Evolutionary conservation across 164 flowering plant genomes (phyloP).

Genomic region (Vitis rotundifolia): DNA sequence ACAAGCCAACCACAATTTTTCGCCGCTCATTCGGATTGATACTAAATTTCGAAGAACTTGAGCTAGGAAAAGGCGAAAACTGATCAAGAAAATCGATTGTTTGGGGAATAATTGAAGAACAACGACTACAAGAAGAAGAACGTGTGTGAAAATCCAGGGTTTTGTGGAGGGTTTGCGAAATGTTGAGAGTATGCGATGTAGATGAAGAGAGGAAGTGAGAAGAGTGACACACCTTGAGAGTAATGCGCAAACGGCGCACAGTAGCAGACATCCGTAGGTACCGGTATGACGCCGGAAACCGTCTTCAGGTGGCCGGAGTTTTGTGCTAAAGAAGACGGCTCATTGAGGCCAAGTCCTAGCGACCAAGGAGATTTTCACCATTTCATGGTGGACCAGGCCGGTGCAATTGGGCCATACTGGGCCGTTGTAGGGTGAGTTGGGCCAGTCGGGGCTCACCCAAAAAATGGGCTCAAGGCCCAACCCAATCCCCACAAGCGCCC

Average conservation of each 20-base stretch:
- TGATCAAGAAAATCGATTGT: constrained; percentile 38
- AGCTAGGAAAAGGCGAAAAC: constrained; percentile 34
- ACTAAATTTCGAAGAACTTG: not conserved
- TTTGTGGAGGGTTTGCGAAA: constrained; percentile 13
- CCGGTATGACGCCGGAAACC: no score
- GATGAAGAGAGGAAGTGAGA: constrained; percentile 3
- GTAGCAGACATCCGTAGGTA: constrained; percentile 30
- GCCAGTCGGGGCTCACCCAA: no score
- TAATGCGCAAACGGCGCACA: constrained; percentile 20
- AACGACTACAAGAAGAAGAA: constrained; percentile 13
- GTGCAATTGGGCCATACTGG: no score
- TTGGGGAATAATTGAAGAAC: not conserved
- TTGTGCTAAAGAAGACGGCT: no score
- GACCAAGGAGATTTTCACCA: no score
- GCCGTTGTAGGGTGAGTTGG: no score
- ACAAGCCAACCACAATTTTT: constrained; percentile 36
- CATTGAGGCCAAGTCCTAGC: no score
- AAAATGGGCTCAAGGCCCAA: no score
- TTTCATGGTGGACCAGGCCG: no score
- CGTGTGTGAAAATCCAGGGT: constrained; percentile 16
- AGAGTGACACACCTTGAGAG: constrained; percentile 18
- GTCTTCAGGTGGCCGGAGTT: no score
- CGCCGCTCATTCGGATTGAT: constrained; percentile 59
- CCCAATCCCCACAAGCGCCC: no score
- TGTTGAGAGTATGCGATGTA: not conserved